Base-by-base conservation (phyloP, 352 stramenopile species). In the Globisporangium paddicum region DNA sequence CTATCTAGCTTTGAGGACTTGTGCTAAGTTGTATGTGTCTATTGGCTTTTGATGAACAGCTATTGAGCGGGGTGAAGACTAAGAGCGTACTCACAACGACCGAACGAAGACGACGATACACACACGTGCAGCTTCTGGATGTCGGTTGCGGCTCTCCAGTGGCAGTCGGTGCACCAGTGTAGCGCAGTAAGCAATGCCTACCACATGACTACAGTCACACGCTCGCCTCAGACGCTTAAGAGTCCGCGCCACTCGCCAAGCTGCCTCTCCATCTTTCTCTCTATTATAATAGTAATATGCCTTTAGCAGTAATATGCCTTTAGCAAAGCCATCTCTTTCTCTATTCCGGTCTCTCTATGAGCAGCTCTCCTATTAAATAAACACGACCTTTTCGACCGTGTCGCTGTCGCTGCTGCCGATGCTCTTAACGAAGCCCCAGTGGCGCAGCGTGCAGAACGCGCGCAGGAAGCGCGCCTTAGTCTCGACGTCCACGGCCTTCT, bases 1-100 rank as follows among this genome's bases (percentile, higher is more conserved):
- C 18, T 21, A 34, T 58, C 14, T 8, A 18, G 3, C 23, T 28
- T 3, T 32, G 2, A 62, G 1, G 42, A 3, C n/a, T n/a, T 65
- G n/a, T 50, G 60, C 28, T 54, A 21, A 41, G 1, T 11, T 13
- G 16, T 26, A 28, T 52, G 26, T 38, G 14, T 16, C 26, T 53
- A 2, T 23, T 32, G 16, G 25, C 28, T 2, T 53, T 37, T 40
- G 16, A n/a, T 51, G 35, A 60, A 55, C 69, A 94, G 85, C 85
- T 10, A 94, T 94, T 49, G 85, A 94, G 65, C 81, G 85, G 55
- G 85, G 79, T 10, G 84, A 93, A 50, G 79, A 90, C 30, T 89
- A 74, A 66, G 42, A 8, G 63, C 35, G 19, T 18, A 30, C 28
- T 25, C 35, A 30, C 18, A 51, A 55, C 26, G 25, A 34, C 14